Evolutionary conservation across 257 asterid genomes (phyloP), one percentile per base, ranked within the genome.

Genomic region (Forsythia suspensa): DNA sequence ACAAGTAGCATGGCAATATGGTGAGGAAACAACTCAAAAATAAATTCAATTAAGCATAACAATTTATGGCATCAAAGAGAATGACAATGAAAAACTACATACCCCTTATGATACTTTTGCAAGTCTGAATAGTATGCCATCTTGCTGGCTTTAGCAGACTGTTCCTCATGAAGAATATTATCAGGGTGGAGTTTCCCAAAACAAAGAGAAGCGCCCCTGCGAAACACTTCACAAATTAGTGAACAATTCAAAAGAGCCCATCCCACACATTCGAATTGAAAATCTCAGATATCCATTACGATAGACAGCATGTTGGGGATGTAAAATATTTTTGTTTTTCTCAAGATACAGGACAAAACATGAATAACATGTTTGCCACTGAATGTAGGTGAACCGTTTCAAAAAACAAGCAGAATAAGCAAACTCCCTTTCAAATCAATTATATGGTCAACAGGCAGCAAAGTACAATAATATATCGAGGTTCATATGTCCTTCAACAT

Each of bases 181-280:
- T 93, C 99, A n/a, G 99, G 99, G 82, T 93, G 97, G 79, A 89
- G 89, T 84, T 90, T 81, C 75, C 96, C 97, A 74, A 82, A 82
- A 86, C 98, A 93, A 44, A 95, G 84, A 80, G 91, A 86, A 84
- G 91, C 83, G 79, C 97, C 91, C 99, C 99, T 95, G 87, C 85
- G 79, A 84, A 80, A 80, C 76, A 81, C 15, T 72, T 67, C 9
- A 69, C 57, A 13, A 48, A 71, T 74, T 65, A 82, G 55, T 75
- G 76, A 80, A 59, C 72, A 74, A 78, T 70, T 74, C 73, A 78
- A 73, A 82, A 15, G 9, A 40, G 63, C 77, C 18, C 40, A 76
- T 55, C 52, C 70, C 75, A 82, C 71, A 46, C 55, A 66, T n/a
- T 59, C n/a, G 74, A 76, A 40, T 48, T 61, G 79, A 74, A 78